phyloP scores from a whole-genome alignment of 495 filamentous ascomycete species.

The Daldinia vernicosa region DNA sequence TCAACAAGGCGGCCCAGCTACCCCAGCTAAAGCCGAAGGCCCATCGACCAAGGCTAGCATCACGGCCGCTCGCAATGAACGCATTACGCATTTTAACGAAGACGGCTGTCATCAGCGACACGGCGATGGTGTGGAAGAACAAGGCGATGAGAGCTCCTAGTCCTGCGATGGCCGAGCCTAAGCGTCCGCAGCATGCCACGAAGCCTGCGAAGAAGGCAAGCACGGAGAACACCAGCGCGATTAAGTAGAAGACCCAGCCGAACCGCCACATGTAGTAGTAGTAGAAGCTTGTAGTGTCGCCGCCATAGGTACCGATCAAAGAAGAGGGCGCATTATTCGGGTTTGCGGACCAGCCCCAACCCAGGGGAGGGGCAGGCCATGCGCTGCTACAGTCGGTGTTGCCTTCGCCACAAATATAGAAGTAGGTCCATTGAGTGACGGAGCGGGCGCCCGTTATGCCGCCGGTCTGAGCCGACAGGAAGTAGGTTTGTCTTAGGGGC shows the following conservation, averaged over 20 bases:
- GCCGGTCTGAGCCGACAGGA: constrained; percentile 77
- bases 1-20: constrained; percentile 71
- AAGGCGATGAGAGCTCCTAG: constrained; percentile 50
- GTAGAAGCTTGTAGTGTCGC: constrained; percentile 56
- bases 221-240: constrained; percentile 71
- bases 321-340: constrained; percentile 50
- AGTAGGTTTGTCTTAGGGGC: constrained; percentile 80
- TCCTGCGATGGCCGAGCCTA: constrained; percentile 57
- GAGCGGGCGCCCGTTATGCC: constrained; percentile 71
- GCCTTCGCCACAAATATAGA: constrained; percentile 68
- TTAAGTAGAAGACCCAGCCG: constrained; percentile 77
- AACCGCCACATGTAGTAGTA: constrained; percentile 69
- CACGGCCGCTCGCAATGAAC: constrained; percentile 67
- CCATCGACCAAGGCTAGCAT: constrained; percentile 71
- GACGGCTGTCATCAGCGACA: constrained; percentile 63
- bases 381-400: constrained; percentile 58
- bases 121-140: constrained; percentile 57
- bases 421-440: constrained; percentile 86
- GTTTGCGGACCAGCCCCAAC: constrained; percentile 59
- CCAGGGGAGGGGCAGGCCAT: constrained; percentile 57
- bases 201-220: constrained; percentile 63
- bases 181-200: constrained; percentile 58
- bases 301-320: constrained; percentile 56
- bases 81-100: constrained; percentile 79
- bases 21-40: constrained; percentile 91